Conservation (phyloP, 371 early-diverging fungal species). For the Coemansia sp. region DNA sequence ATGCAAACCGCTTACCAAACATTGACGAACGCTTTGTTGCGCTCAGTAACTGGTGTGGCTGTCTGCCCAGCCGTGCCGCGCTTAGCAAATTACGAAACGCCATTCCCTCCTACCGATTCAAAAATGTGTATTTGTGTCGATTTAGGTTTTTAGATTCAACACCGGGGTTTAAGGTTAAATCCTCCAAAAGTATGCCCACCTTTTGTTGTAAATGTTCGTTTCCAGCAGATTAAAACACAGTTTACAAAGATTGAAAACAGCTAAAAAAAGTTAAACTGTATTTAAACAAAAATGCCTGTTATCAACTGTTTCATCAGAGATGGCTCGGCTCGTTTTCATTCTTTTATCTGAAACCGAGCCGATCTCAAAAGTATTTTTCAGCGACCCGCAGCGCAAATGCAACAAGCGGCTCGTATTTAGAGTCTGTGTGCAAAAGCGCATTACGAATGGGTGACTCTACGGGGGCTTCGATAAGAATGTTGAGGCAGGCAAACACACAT, state of each 20-base stretch:
- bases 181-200: neutral
- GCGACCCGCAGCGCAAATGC: conserved; percentile 23
- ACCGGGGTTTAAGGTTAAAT: neutral
- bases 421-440: conserved; percentile 9
- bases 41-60: neutral
- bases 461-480: conserved; percentile 24
- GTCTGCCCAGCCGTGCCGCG: conserved; percentile 10
- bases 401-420: conserved; percentile 18
- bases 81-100: conserved; percentile 28
- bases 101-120: neutral
- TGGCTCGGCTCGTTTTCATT: neutral
- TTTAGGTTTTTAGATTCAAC: neutral
- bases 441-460: conserved; percentile 33
- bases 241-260: neutral
- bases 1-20: conserved; percentile 14
- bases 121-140: neutral
- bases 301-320: neutral
- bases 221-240: neutral
- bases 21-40: neutral
- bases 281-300: neutral
- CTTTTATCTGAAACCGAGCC: neutral
- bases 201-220: neutral
- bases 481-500: conserved; percentile 31
- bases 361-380: conserved; percentile 1
- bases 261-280: neutral